Evolutionary conservation across 139 green algal genomes (phyloP).

Genomic region (Monoraphidium neglectum): DNA sequence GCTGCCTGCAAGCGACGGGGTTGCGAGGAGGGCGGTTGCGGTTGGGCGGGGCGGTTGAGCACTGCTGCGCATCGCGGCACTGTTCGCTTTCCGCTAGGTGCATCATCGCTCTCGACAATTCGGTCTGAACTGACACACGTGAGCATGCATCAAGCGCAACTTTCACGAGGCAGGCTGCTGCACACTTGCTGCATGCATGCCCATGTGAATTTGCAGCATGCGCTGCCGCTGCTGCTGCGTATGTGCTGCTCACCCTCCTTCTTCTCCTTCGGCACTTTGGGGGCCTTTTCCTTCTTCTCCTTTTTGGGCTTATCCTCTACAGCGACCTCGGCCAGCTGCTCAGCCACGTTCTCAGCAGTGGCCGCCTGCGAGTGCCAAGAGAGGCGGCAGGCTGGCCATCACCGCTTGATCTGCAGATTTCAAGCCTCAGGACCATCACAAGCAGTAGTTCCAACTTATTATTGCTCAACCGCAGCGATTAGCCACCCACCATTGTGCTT

Average conservation of each 20-base stretch:
- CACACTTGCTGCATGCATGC: too few relatives aligned
- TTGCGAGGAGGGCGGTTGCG: not conserved
- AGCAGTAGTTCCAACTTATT: too few relatives aligned
- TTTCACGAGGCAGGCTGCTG: not conserved
- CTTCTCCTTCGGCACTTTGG: conserved; percentile 54
- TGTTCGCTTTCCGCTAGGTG: not conserved
- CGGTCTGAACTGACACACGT: not conserved
- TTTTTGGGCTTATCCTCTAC: conserved; percentile 27
- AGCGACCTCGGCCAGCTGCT: not conserved
- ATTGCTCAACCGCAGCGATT: too few relatives aligned
- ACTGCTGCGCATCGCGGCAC: too few relatives aligned
- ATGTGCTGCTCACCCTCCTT: conserved; percentile 26
- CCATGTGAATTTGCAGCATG: too few relatives aligned
- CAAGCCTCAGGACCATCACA: too few relatives aligned
- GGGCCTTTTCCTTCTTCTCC: conserved; percentile 60
- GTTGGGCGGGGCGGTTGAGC: not conserved
- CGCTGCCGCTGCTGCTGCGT: not conserved
- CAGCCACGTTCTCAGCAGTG: not conserved
- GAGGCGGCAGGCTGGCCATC: too few relatives aligned
- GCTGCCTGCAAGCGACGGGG: conserved; percentile 29
- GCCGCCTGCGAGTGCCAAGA: too few relatives aligned
- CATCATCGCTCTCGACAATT: not conserved
- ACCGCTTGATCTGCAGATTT: too few relatives aligned
- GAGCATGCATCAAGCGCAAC: not conserved
- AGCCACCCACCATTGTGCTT: too few relatives aligned